Percentiles rank a stretch among this genome's conserved stretches.
Conservation (phyloP, 345 rosid genomes). For the Sisymbrium irio region DNA sequence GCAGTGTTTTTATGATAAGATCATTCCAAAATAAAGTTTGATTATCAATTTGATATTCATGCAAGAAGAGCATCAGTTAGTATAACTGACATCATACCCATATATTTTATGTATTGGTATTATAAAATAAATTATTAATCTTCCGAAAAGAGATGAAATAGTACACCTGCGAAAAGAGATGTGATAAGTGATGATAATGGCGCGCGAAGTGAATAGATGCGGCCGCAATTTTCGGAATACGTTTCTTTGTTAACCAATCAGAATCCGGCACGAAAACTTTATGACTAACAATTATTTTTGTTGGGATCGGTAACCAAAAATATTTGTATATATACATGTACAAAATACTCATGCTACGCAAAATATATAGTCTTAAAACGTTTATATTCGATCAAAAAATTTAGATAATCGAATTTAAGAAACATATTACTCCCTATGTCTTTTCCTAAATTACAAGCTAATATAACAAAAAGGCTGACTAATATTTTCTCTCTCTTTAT, state of each 20-base stretch:
- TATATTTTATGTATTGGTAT: not conserved
- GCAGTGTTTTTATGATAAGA: not conserved
- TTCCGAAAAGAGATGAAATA: not conserved
- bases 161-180: conserved; percentile 24
- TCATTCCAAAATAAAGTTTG: not conserved
- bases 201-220: conserved; percentile 45
- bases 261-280: not conserved
- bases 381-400: too few species aligned
- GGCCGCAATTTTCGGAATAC: conserved; percentile 61
- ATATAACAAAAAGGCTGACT: too few species aligned
- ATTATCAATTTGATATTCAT: not conserved
- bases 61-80: not conserved
- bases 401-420: too few species aligned
- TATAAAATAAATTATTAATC: not conserved
- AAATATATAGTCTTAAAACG: not conserved
- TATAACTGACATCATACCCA: not conserved
- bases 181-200: conserved; percentile 36
- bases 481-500: not conserved
- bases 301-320: not conserved
- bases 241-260: conserved; percentile 21
- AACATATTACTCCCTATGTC: too few species aligned
- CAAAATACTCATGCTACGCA: not conserved
- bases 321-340: not conserved
- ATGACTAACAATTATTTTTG: not conserved
- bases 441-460: too few species aligned